Percentiles rank a stretch among this genome's conserved stretches.
Conservation (phyloP, 2,329 filamentous ascomycete species). For the Incumbomyces delicatus region DNA sequence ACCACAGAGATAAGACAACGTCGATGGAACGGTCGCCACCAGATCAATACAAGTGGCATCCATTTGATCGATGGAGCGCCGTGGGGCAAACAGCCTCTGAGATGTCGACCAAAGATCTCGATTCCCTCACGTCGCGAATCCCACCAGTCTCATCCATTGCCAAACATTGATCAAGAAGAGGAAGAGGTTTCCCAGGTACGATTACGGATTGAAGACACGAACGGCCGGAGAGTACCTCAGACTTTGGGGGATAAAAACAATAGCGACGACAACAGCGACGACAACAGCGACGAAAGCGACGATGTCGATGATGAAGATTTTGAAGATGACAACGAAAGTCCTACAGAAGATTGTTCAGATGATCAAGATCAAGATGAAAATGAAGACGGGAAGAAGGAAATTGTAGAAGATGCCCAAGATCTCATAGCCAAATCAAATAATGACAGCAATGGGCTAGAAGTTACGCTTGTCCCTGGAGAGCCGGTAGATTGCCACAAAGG, state of each 20-base stretch:
- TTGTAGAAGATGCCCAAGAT: not conserved
- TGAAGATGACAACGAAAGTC: slow-evolving; percentile 19
- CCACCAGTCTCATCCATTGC: not conserved
- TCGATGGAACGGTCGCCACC: slow-evolving; percentile 64
- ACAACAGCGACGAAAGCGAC: slow-evolving; percentile 15
- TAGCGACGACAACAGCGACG: not conserved
- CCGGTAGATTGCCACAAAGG: not conserved
- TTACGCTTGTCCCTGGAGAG: not conserved
- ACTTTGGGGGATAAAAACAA: not conserved
- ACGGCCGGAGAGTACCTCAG: not conserved
- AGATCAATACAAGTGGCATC: slow-evolving; percentile 68
- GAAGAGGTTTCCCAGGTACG: slow-evolving; percentile 22
- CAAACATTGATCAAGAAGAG: not conserved
- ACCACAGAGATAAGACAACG: slow-evolving; percentile 64
- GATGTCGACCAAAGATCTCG: slow-evolving; percentile 56
- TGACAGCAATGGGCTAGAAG: not conserved
- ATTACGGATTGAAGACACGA: not conserved
- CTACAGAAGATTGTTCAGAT: not conserved
- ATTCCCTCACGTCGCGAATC: slow-evolving; percentile 53
- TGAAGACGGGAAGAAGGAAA: not conserved
- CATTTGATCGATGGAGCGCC: slow-evolving; percentile 78
- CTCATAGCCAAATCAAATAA: not conserved
- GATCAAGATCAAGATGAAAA: slow-evolving; percentile 4
- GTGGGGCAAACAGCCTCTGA: slow-evolving; percentile 53
- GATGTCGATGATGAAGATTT: slow-evolving; percentile 24